Base-by-base conservation (phyloP, 306 rosid genomes). In the Begonia loranthoides region DNA sequence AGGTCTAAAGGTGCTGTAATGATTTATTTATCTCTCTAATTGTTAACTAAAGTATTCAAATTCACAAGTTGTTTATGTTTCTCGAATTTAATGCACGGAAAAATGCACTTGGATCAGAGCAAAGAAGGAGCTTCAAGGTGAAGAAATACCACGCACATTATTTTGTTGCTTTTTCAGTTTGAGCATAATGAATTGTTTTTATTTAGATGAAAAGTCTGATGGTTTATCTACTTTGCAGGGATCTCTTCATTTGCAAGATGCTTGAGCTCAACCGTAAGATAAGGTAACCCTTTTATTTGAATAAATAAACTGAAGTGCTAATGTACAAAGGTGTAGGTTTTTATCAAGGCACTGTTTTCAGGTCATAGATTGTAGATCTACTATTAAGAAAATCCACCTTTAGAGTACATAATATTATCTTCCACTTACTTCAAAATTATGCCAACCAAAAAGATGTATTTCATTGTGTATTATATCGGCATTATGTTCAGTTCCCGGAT, bases 51-150 rank as follows among this genome's bases (percentile, higher is more conserved):
- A 45, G 12, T 11, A 9, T 24, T 19, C 33, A 8, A 13, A 50
- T 40, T 9, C 40, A 33, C 41, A 46, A 49, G 19, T 47, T 9
- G 13, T 66, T 15, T 12, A 13, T 10, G 50, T 52, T 60, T 17
- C 49, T 50, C 55, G 11, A 56, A 48, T 45, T 63, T 43, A 41
- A 55, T 52, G 41, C 64, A 39, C 15, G 65, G 50, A 34, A 66
- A 61, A 52, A 57, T 62, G 61, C 52, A 50, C 52, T 65, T 68
- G 64, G 60, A 47, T 54, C 49, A 34, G 96, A 43, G 40, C 60
- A 64, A 78, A 60, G 81, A 56, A 64, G 76, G 64, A 21, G 51
- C 61, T 60, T 52, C 59, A 46, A 80, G 88, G 94, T 83, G 67
- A 13, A 54, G 33, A 56, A 5, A 45, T 54, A 16, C 41, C 50